These are phyloP conservation scores for Metarhizium humberi DNA, from an alignment of 2,329 filamentous ascomycete species.

Conservation along the genomic window DNA sequence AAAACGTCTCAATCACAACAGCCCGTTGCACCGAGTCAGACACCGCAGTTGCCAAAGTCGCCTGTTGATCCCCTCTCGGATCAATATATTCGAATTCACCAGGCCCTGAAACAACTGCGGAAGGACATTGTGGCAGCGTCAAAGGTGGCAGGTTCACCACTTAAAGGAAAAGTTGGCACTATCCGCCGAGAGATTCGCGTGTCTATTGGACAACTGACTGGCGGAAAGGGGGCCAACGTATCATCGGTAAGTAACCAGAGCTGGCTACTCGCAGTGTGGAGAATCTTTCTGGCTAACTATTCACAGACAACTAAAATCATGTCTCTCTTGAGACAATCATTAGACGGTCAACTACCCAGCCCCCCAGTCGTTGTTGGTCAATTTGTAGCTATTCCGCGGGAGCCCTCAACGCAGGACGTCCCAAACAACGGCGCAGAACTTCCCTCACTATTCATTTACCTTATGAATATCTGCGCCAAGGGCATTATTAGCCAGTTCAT, in stretches of 20 bases:
- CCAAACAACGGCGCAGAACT: constrained; percentile 43
- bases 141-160: constrained; percentile 31
- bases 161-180: constrained; percentile 61
- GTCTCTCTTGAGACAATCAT: constrained; percentile 39
- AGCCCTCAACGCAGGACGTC: constrained; percentile 36
- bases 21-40: background rate
- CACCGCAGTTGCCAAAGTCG: constrained; percentile 3
- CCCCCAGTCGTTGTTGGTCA: constrained; percentile 42
- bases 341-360: constrained; percentile 42
- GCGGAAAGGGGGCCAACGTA: constrained; percentile 51
- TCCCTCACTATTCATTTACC: constrained; percentile 61
- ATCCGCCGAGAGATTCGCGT: constrained; percentile 64
- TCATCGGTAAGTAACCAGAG: constrained; percentile 24
- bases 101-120: constrained; percentile 57
- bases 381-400: constrained; percentile 39
- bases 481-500: constrained; percentile 60
- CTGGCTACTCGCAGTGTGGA: constrained; percentile 8
- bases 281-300: too few species aligned
- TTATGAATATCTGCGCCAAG: constrained; percentile 70
- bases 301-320: constrained; percentile 26
- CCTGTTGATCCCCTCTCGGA: constrained; percentile 20
- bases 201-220: constrained; percentile 63
- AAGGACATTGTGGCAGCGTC: constrained; percentile 51
- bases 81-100: constrained; percentile 51
- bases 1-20: constrained; percentile 1